Evolutionary conservation across 139 green algal species (phyloP).

Genomic region (Microglena sp.): DNA sequence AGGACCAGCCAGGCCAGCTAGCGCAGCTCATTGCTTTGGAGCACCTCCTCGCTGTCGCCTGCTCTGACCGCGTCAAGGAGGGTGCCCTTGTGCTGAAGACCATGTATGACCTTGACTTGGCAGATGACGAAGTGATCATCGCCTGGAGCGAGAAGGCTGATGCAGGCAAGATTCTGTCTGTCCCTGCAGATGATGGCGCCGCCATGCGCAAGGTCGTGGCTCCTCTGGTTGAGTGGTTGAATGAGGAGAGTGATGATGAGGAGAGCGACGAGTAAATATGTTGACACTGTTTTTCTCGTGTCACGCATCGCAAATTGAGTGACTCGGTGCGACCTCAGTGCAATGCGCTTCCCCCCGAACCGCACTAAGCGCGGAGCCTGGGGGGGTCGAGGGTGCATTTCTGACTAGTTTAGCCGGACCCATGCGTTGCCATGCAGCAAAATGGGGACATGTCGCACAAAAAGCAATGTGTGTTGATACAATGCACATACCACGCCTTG

Average conservation of each 20-base stretch:
- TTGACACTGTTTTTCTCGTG: too few relatives aligned
- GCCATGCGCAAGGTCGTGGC: conserved; percentile 3
- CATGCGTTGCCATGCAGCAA: too few relatives aligned
- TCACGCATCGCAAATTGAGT: too few relatives aligned
- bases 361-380: too few relatives aligned
- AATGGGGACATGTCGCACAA: too few relatives aligned
- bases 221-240: conserved; percentile 58
- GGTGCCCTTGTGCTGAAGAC: conserved; percentile 68
- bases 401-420: too few relatives aligned
- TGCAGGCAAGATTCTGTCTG: conserved; percentile 52
- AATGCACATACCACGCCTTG: too few relatives aligned
- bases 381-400: too few relatives aligned
- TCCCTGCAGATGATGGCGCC: conserved; percentile 14
- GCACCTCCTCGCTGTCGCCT: conserved; percentile 26
- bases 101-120: conserved; percentile 83
- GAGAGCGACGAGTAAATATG: too few relatives aligned
- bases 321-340: too few relatives aligned
- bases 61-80: conserved; percentile 45
- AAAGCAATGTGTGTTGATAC: too few relatives aligned
- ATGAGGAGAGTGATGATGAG: conserved; percentile 45
- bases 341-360: too few relatives aligned
- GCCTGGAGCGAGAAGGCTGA: conserved; percentile 52
- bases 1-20: conserved; percentile 51
- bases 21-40: conserved; percentile 74
- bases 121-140: conserved; percentile 79